These are phyloP conservation scores for Leccinum subtestaceum DNA, from an alignment of 768 basidiomycete species.

Conservation along the genomic window DNA sequence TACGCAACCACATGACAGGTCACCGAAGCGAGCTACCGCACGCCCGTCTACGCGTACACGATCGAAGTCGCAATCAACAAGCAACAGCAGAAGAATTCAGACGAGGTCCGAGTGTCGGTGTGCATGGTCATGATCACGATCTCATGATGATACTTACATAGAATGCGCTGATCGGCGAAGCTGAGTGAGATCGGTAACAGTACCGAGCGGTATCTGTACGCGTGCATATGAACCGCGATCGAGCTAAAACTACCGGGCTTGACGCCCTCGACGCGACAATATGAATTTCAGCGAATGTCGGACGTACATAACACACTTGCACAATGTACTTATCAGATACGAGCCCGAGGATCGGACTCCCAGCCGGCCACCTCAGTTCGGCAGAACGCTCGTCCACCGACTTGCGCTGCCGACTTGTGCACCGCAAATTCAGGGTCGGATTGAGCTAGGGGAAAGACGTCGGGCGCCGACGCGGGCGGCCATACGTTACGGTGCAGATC, in stretches of 20 bases:
- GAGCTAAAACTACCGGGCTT: background rate
- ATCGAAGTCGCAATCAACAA: background rate
- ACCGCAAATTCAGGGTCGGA: background rate
- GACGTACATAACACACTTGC: background rate
- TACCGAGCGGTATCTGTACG: background rate
- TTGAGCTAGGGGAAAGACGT: background rate
- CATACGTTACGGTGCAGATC: background rate
- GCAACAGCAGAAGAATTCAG: background rate
- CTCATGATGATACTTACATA: background rate
- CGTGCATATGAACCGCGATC: background rate
- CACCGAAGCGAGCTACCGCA: background rate
- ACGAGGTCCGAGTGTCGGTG: background rate
- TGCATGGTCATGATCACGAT: background rate
- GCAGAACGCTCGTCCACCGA: background rate
- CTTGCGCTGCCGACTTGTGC: no score
- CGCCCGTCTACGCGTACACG: background rate
- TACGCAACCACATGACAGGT: background rate
- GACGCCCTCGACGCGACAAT: background rate
- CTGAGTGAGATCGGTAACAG: conserved; percentile 16
- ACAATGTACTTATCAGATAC: background rate
- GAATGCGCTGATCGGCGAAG: conserved; percentile 20
- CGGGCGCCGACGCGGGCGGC: background rate
- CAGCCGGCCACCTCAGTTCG: background rate
- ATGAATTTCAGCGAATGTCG: background rate
- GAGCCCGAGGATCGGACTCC: background rate